A percentile compares a stretch with the other conserved stretches of the same genome.
These are phyloP conservation scores for Quercus phellos DNA, from an alignment of 331 rosid genomes.

Conservation along the genomic window DNA sequence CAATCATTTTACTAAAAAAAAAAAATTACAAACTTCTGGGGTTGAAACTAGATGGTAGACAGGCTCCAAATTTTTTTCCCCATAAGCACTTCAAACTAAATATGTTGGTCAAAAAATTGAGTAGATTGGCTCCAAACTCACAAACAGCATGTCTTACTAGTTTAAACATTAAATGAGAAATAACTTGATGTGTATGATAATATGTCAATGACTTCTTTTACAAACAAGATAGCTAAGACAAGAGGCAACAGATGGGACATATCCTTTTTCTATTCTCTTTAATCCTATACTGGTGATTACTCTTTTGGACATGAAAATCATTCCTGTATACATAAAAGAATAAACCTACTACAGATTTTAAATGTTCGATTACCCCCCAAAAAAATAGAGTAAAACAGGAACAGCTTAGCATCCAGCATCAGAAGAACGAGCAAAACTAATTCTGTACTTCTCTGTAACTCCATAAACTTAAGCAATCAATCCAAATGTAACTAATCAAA, in stretches of 20 bases:
- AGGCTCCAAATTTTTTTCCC: background rate
- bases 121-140: background rate
- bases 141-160: background rate
- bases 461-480: background rate
- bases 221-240: background rate
- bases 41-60: background rate
- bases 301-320: background rate
- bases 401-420: background rate
- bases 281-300: background rate
- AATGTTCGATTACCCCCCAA: too few species aligned
- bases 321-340: background rate
- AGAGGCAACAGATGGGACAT: background rate
- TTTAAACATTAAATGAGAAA: background rate
- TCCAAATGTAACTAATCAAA: background rate
- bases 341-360: too few species aligned
- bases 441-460: background rate
- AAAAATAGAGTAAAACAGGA: too few species aligned
- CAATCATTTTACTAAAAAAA: background rate
- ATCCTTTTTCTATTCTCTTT: background rate
- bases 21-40: background rate
- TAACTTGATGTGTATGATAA: background rate
- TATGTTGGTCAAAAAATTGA: background rate
- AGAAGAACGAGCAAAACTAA: background rate
- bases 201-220: background rate
- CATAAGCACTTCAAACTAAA: background rate